Base-by-base conservation (phyloP, 2,329 filamentous ascomycete genomes). In the Emericellopsis atlantica region DNA sequence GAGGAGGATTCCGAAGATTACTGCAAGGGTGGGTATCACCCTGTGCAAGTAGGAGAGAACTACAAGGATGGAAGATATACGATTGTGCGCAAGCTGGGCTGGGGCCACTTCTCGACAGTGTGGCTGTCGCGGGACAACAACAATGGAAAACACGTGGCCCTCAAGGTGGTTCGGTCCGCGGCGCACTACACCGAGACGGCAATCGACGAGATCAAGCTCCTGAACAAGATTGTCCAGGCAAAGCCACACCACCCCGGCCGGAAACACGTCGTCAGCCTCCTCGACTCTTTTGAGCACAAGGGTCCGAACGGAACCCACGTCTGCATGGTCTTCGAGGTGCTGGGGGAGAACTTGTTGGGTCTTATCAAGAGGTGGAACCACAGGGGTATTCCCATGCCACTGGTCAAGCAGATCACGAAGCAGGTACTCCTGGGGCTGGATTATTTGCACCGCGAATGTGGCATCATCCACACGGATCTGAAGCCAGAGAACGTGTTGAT, bases 1-100 rank as follows among this genome's bases (percentile, higher is more conserved):
- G 92, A 98, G 66, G 92, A 98, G 66, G 92, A 98, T 64, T 95
- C 87, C 37, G 90, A 96, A 65, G 92, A 98, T 64, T 98, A 98
- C 69, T 95, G 90, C 76, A 96, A 96, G 66, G 92, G 92, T 55
- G 92, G 92, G 45, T 98, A 96, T 63, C 92, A 98, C 58, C 92
- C 92, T 3, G 92, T 98, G 39, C 75, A 79, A 53, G 83, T 96
- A 45, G 92, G 92, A 53, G 92, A 98, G 66, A 84, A 88, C 56
- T 96, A 95, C 75, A 96, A 96, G 61, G 87, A 96, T 60, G 89
- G 87, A 51, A 90, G 86, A 66, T 98, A 98, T 66, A 92, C 89
- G 14, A 81, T 96, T 44, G 84, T 96, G 61, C 84, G 89, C 65
- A 96, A 96, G 70, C 74, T 96, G 40, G 90, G 90, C 51, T 96